Evolutionary conservation across 257 asterid genomes (phyloP).

Genomic region (Scutellaria barbata): DNA sequence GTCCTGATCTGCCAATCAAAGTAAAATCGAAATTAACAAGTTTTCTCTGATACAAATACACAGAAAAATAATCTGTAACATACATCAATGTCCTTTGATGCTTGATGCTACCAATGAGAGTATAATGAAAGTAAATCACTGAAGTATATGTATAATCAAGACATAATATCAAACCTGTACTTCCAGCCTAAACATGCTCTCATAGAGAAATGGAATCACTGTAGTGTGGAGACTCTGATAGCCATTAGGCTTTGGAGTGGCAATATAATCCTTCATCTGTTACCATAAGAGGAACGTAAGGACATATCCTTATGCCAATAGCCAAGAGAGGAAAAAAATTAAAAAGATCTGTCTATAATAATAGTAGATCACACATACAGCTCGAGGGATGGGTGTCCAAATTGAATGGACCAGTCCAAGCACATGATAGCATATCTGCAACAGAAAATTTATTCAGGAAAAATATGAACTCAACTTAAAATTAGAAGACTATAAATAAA

Average conservation of each 20-base stretch:
- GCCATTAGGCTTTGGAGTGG: conserved; percentile 92
- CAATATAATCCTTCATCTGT: conserved; percentile 94
- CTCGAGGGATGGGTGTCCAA: conserved; percentile 95
- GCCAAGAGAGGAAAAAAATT: conserved; percentile 14
- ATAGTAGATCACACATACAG: conserved; percentile 55
- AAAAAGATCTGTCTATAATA: background rate
- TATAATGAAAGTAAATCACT: background rate
- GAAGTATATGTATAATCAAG: conserved; percentile 9
- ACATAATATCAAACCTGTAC: conserved; percentile 67
- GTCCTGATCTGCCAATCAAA: conserved; percentile 72
- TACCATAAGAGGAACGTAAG: conserved; percentile 29
- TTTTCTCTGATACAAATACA: background rate
- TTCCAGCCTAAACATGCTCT: conserved; percentile 92
- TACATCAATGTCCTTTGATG: conserved; percentile 3
- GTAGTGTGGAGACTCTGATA: conserved; percentile 96
- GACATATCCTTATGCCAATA: conserved; percentile 25
- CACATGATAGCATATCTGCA: conserved; percentile 91
- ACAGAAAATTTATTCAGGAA: conserved; percentile 32
- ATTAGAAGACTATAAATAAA: conserved; percentile 25
- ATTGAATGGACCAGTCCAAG: conserved; percentile 93
- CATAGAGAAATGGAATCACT: conserved; percentile 90
- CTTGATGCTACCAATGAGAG: conserved; percentile 34
- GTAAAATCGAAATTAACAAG: conserved; percentile 14
- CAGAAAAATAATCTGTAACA: background rate
- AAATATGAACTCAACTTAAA: background rate